Evolutionary conservation across 2,329 filamentous ascomycete species (phyloP), one percentile per base, ranked within the genome.

Genomic region (Pochonia chlamydosporia): DNA sequence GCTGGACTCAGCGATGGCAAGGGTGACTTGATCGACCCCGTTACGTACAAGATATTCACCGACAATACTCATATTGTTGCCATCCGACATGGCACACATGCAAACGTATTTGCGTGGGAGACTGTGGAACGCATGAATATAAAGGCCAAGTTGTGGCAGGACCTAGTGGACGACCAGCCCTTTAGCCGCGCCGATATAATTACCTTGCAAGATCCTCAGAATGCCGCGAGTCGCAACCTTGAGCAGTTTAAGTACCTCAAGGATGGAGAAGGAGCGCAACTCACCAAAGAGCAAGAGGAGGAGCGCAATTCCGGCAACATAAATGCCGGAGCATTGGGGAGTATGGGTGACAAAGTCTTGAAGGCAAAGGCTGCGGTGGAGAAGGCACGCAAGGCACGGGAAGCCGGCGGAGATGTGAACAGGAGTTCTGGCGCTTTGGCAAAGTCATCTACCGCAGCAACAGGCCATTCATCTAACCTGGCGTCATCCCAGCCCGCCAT

Each of bases 61-160:
- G 90, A 99, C 65, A 97, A 97, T 67, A 97, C 93, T 4, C 93
- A 97, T 66, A 89, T 99, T 49, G 89, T 97, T 40, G 92, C 91
- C 14, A 76, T 99, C 53, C 78, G 82, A 48, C 82, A 87, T 66
- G 82, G 81, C 46, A 86, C 76, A 47, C 92, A 91, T 49, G 92
- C 92, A 43, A 99, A 99, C 67, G 93, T 96, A 4, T 99, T 97
- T 63, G 84, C 91, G 1, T 96, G 86, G 81, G 95, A 99, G 60
- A 99, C 95, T 2, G 82, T 99, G 31, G 89, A 97, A 68, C 80
- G 88, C 58, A 81, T 99, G 71, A 99, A 99, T 65, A 85, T 99
- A 67, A 97, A 97, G 72, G 78, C 89, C 43, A 97, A 96, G 78
- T 86, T 95, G 72, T 99, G 93, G 93, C 79, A 76, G 54, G 93